phyloP scores from a whole-genome alignment of 768 basidiomycete species.

The Steccherinum ochraceum region DNA sequence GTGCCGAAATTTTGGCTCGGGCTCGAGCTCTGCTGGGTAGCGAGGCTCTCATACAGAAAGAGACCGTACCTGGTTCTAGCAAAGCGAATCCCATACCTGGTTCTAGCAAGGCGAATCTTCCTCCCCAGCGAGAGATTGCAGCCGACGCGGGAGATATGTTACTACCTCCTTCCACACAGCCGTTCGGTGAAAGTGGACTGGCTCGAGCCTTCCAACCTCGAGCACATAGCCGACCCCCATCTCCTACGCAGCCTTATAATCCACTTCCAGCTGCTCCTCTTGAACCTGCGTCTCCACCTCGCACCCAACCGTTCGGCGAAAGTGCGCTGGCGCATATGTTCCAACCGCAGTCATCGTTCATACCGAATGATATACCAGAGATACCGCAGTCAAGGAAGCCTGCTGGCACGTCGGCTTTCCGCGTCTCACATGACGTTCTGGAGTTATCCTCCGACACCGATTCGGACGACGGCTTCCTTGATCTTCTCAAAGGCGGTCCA shows the following conservation, averaged over 20 bases:
- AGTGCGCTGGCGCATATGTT: constrained; percentile 22
- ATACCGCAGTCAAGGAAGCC: too few species aligned
- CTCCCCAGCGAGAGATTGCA: not conserved
- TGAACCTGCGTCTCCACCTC: not conserved
- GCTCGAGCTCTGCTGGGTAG: constrained; percentile 30
- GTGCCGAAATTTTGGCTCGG: constrained; percentile 33
- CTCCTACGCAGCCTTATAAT: not conserved
- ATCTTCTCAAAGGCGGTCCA: too few species aligned
- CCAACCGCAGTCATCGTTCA: too few species aligned
- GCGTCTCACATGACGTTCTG: not conserved
- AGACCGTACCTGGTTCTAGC: not conserved
- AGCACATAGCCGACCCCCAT: not conserved
- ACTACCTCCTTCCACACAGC: constrained; percentile 9
- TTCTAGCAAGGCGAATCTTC: not conserved
- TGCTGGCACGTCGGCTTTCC: not conserved
- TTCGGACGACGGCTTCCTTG: not conserved
- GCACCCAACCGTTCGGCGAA: constrained; percentile 28
- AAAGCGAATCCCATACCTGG: not conserved
- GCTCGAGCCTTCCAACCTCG: constrained; percentile 1
- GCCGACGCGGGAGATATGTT: not conserved
- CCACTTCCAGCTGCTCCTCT: not conserved
- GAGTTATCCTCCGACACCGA: not conserved
- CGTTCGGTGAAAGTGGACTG: constrained; percentile 9
- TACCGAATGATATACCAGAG: too few species aligned
- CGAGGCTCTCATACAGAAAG: not conserved